Evolutionary conservation across 2,329 filamentous ascomycete species (phyloP).

Genomic region (Bipolaris zeicola): DNA sequence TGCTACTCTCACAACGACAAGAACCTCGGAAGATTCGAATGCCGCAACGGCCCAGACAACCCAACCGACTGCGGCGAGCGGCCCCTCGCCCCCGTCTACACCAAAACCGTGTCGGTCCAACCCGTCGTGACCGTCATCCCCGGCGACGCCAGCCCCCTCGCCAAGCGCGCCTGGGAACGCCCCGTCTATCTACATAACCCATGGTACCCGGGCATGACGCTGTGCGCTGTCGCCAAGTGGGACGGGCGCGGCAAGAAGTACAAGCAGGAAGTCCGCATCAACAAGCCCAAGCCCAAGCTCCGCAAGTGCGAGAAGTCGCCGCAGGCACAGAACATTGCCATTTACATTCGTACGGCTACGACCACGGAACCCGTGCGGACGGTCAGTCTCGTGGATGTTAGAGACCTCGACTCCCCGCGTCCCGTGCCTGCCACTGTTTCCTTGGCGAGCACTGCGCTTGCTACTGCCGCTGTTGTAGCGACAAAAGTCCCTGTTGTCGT

Average conservation of each 20-base stretch:
- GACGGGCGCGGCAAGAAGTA: conserved; percentile 23
- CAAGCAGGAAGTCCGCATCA: conserved; percentile 20
- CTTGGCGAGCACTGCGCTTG: no score
- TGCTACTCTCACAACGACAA: conserved; percentile 28
- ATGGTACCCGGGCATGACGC: neutral
- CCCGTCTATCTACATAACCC: conserved; percentile 25
- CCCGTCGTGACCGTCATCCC: neutral
- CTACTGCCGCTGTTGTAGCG: no score
- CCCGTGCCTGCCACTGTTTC: no score
- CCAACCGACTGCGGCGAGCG: conserved; percentile 12
- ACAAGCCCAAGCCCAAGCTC: conserved; percentile 9
- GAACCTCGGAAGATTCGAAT: conserved; percentile 21
- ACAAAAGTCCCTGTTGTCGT: no score
- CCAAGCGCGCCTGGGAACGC: conserved; percentile 27
- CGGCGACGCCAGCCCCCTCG: neutral
- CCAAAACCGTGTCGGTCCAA: conserved; percentile 5
- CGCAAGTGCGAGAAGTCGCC: conserved; percentile 1
- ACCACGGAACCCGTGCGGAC: neutral
- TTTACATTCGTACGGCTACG: neutral
- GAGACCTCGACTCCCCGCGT: no score
- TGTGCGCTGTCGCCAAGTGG: conserved; percentile 33
- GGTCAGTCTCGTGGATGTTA: neutral
- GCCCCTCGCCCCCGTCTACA: conserved; percentile 1
- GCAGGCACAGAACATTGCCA: neutral
- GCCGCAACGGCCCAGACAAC: conserved; percentile 14